Base-by-base conservation (phyloP, 805 yeast species). In the Kazachstania taianensis region DNA sequence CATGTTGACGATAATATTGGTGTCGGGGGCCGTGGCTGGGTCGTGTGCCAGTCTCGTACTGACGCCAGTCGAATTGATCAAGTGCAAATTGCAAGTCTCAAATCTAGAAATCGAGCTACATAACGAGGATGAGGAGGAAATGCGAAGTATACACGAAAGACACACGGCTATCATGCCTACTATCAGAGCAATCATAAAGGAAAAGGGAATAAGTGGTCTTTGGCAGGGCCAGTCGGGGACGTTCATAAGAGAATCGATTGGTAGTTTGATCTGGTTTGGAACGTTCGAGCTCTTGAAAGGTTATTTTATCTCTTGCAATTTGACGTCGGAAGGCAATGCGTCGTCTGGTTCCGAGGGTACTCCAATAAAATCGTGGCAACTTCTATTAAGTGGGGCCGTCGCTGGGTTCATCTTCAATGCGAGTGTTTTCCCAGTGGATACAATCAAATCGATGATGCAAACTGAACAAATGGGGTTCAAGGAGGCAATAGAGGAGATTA, bases 221-320 rank as follows among this genome's bases (percentile, higher is more conserved):
- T 89, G 95, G 94, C 73, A 73, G 43, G 97, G 97, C 1, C 86
- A 85, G 45, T 63, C 75, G 0, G 80, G 94, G 12, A 89, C 97
- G 0, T 60, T 84, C 33, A 43, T 82, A 2, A 70, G 97, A 48
- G 97, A 89, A 54, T 70, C 83, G 24, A 78, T 86, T 17, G 97
- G 97, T 4, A 81, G 94, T 2, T 81, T 94, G 4, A 76, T 89
- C 2, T 89, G 96, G 96, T 89, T 89, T 62, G 89, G 94, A 0
- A 73, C 92, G 12, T 86, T 84, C 55, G 95, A 86, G 51, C 60
- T 67, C 28, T 59, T 73, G 40, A 65, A 66, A 40, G 41, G 41
- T n/a, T 30, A 34, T 14, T 50, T 31, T 27, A 15, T 22, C 8
- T 61, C 47, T 36, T 55, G 44, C 20, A 45, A 44, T 33, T 51